phyloP scores from a whole-genome alignment of 495 filamentous ascomycete genomes.

The Penicillium waksmanii region DNA sequence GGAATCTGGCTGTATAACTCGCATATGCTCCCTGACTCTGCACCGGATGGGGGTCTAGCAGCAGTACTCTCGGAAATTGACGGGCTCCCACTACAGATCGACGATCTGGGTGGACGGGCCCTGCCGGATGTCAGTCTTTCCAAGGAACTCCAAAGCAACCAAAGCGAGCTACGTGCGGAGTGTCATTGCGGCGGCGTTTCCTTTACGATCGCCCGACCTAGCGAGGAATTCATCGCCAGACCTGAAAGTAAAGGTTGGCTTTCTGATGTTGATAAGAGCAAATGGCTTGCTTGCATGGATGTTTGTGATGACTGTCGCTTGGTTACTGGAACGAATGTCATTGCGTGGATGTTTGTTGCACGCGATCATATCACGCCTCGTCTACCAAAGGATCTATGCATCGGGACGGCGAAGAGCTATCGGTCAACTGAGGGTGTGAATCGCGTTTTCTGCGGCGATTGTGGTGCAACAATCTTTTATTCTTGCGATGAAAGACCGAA shows the following conservation, averaged over 20 bases:
- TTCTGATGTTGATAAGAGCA: constrained; percentile 41
- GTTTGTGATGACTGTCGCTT: constrained; percentile 57
- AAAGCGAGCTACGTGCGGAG: constrained; percentile 31
- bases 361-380: constrained; percentile 25
- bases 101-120: constrained; percentile 17
- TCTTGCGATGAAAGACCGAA: constrained; percentile 41
- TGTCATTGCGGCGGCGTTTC: constrained; percentile 58
- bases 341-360: constrained; percentile 49
- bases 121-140: background rate
- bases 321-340: constrained; percentile 46
- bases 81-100: constrained; percentile 24
- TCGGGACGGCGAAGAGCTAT: constrained; percentile 53
- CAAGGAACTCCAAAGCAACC: background rate
- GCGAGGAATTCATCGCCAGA: constrained; percentile 32
- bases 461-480: constrained; percentile 58
- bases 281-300: constrained; percentile 46
- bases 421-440: constrained; percentile 46
- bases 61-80: constrained; percentile 38
- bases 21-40: constrained; percentile 49
- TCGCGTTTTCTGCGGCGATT: constrained; percentile 56
- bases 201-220: constrained; percentile 41
- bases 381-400: constrained; percentile 31
- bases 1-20: constrained; percentile 37
- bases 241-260: constrained; percentile 41
- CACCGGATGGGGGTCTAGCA: constrained; percentile 47